phyloP scores from a whole-genome alignment of 208 protist species.

The Trypanosoma melophagium region DNA sequence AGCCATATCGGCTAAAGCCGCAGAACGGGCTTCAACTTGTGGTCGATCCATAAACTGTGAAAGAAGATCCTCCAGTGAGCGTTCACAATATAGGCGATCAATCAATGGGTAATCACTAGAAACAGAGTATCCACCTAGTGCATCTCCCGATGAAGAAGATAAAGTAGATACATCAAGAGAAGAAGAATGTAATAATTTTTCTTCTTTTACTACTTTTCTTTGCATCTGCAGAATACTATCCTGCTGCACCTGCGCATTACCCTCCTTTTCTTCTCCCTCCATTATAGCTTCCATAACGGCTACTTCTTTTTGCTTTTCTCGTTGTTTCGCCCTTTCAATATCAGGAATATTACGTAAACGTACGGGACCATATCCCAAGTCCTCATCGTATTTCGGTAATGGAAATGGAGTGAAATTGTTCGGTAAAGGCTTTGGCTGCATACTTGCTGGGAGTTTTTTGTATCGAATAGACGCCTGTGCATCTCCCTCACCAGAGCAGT shows the following conservation, averaged over 20 bases:
- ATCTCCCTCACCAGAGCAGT: background rate
- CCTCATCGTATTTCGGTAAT: slow-evolving; percentile 76
- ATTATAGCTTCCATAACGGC: slow-evolving; percentile 12
- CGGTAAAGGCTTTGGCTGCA: slow-evolving; percentile 62
- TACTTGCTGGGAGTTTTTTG: slow-evolving; percentile 50
- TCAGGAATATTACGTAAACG: slow-evolving; percentile 78
- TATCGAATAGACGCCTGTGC: slow-evolving; percentile 18
- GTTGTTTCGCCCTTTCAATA: slow-evolving; percentile 45
- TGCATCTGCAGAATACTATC: background rate
- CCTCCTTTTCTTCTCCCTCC: background rate
- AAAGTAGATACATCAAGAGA: background rate
- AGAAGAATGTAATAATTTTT: background rate
- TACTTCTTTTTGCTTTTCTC: slow-evolving; percentile 27
- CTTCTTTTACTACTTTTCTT: background rate
- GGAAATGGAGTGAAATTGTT: slow-evolving; percentile 82
- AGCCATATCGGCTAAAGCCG: slow-evolving; percentile 77
- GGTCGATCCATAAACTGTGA: slow-evolving; percentile 67
- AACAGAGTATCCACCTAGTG: slow-evolving; percentile 55
- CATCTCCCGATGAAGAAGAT: slow-evolving; percentile 5
- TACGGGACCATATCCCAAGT: slow-evolving; percentile 78
- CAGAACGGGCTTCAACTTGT: slow-evolving; percentile 53
- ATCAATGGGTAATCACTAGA: slow-evolving; percentile 48
- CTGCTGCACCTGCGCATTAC: background rate
- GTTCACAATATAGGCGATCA: slow-evolving; percentile 75
- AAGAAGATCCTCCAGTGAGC: slow-evolving; percentile 67